Evolutionary conservation across 768 basidiomycete species (phyloP), one percentile per base, ranked within the genome.

Genomic region (Tubosaeta brunneosetosa): DNA sequence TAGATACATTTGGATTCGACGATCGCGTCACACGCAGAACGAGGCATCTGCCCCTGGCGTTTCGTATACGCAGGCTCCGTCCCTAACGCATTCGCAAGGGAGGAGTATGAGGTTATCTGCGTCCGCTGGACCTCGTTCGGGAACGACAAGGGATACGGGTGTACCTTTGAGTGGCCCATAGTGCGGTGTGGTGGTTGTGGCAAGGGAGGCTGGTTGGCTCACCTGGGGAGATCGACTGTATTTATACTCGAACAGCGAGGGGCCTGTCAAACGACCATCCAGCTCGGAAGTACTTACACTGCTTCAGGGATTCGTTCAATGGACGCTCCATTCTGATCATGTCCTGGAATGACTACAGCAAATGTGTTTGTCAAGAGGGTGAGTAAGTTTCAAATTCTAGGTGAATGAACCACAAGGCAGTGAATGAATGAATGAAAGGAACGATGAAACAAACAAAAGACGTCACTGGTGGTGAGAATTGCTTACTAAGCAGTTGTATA

Each of bases 401-500:
- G 31, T 10, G 40, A 42, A 26, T 43, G n/a, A n/a, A n/a, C n/a
- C n/a, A n/a, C n/a, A n/a, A n/a, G n/a, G n/a, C n/a, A n/a, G n/a
- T n/a, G n/a, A n/a, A 56, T 56, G 54, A 36, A 41, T 32, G 41
- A 22, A 16, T 34, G 38, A 51, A 57, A 34, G 32, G 32, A 32
- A 25, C 13, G 19, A 41, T 13, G 19, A 63, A 44, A 43, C 17
- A 34, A 50, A 44, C 27, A 61, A 42, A 48, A 55, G 14, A 41
- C 32, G 32, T 40, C 38, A 40, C 19, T 16, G 38, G 56, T 59
- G 50, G 69, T 77, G 77, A 55, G 79, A 78, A 62, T 26, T 33
- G 42, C 52, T 80, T 74, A 79, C 62, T 51, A 77, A 77, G 74
- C 16, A 44, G 53, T 52, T 70, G 57, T 66, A 62, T 68, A 70